Base-by-base conservation (phyloP, 2,329 filamentous ascomycete genomes). In the Verticillium isaacii region DNA sequence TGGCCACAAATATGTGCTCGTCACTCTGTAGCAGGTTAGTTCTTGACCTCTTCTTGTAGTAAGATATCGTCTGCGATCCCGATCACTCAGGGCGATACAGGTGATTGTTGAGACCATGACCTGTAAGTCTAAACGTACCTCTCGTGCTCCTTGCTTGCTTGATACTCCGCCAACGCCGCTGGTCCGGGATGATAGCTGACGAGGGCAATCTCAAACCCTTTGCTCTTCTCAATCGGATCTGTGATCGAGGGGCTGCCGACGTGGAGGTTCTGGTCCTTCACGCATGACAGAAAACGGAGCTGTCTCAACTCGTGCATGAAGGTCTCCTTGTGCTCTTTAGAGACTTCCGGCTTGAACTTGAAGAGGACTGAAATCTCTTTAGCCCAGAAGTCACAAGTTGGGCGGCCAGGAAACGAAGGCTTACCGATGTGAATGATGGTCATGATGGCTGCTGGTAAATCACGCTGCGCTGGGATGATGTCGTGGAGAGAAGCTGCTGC, bases 241-340 rank as follows among this genome's bases (percentile, higher is more conserved):
- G 82, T 85, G 5, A 85, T 74, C 0, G 81, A 83, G 0, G 82
- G 82, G 0, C 82, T 80, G 0, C 83, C 83, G 5, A 85, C 82
- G 0, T 82, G 68, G 0, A 85, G 75, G 1, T 77, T 75, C n/a
- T 77, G 73, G 14, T 78, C 68, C 57, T 82, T 76, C 25, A 85
- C 82, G 50, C 77, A 82, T 0, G 80, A 63, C 3, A 85, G 71
- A 2, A 68, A 60, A 54, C 81, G 82, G n/a, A 85, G 74, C 1
- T 75, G 76, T 62, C 79, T 82, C 6, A 85, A 72, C 62, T 84
- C 77, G 0, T 64, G 65, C 32, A 80, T 73, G 54, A 85, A 85
- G 0, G 68, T 75, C 2, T 75, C 68, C 58, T 77, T 79, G 62
- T 82, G 78, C 11, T 74, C 72, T 8, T 73, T 61, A 2, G 74